Percentiles rank a stretch among this genome's conserved stretches.
phyloP scores from a whole-genome alignment of 2,329 filamentous ascomycete genomes.

The Neoarthrinium moseri region DNA sequence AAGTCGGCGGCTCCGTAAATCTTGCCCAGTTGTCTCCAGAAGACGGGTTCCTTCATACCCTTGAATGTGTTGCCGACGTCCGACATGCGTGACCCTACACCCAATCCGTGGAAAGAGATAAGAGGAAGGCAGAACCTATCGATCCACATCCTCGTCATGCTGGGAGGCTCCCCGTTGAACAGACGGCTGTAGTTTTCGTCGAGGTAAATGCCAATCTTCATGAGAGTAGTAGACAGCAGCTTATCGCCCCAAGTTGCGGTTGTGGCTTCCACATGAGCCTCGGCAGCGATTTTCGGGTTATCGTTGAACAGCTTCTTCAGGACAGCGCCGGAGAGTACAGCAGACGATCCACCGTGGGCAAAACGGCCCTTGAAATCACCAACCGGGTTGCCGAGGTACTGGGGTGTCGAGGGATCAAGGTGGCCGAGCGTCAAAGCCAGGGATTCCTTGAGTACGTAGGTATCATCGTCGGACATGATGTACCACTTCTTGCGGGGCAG shows the following conservation, averaged over 20 bases:
- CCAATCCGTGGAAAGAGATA: constrained; percentile 52
- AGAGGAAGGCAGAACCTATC: constrained; percentile 55
- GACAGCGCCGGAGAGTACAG: constrained; percentile 50
- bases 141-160: constrained; percentile 44
- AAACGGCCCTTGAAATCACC: constrained; percentile 56
- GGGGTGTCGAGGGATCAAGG: constrained; percentile 42
- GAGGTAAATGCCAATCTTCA: constrained; percentile 53
- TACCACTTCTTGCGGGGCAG: constrained; percentile 60
- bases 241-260: constrained; percentile 54
- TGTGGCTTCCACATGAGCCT: constrained; percentile 46
- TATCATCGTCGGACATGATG: constrained; percentile 57
- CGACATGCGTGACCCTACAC: constrained; percentile 43
- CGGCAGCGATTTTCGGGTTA: constrained; percentile 38
- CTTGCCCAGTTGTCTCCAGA: constrained; percentile 51
- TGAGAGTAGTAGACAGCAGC: constrained; percentile 51
- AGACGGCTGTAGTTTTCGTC: constrained; percentile 52
- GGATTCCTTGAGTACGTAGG: constrained; percentile 50
- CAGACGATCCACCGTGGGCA: constrained; percentile 55
- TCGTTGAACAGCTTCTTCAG: constrained; percentile 44
- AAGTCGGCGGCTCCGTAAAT: constrained; percentile 43
- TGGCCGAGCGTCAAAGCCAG: constrained; percentile 47
- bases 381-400: constrained; percentile 57
- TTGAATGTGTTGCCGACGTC: constrained; percentile 41
- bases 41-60: constrained; percentile 35
- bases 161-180: constrained; percentile 55